Base-by-base conservation (phyloP, 305 asterid species). In the Fraxinus albicans region DNA sequence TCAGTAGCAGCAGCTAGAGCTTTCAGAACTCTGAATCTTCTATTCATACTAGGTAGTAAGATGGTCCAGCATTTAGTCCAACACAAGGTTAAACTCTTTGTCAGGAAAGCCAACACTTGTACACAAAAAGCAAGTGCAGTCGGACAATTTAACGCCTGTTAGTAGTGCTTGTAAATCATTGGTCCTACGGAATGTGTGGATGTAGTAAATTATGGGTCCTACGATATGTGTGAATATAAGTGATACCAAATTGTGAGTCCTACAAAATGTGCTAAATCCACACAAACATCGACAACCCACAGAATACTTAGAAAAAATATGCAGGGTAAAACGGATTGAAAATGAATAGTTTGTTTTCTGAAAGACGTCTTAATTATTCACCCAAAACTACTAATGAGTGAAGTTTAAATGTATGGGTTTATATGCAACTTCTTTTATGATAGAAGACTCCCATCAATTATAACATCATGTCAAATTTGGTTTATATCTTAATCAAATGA, bases 401-500 rank as follows among this genome's bases (percentile, higher is more conserved):
- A 65, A 65, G 13, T 65, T 65, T 3, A 8, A 0, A 7, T 1
- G 10, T 8, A 23, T 23, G 34, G 73, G 15, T 65, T 6, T 25
- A 65, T 25, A 21, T 21, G 70, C 29, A 19, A 58, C 69, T 58
- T 58, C 27, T 60, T 60, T 60, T 29, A 60, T 60, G 2, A 2
- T 23, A 7, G 70, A 60, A 60, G 15, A 60, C 15, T 23, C 3
- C 0, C 29, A 19, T 60, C 72, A 60, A 60, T 19, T 60, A 21
- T 60, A 60, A 60, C 21, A 13, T 17, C 19, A 47, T 13, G 63
- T 50, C n/a, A 50, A 50, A 50, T 50, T 50, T 50, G 7, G 63
- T 50, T 50, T 17, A 15, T 50, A 15, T 60, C 72, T 60, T 23
- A 70, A 81, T 74, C 79, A 80, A 78, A 79, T 9, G 81, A 77